A percentile compares a stretch with the other conserved stretches of the same genome.
Evolutionary conservation across 768 basidiomycete genomes (phyloP).

Genomic region (Austroboletus eburneus): DNA sequence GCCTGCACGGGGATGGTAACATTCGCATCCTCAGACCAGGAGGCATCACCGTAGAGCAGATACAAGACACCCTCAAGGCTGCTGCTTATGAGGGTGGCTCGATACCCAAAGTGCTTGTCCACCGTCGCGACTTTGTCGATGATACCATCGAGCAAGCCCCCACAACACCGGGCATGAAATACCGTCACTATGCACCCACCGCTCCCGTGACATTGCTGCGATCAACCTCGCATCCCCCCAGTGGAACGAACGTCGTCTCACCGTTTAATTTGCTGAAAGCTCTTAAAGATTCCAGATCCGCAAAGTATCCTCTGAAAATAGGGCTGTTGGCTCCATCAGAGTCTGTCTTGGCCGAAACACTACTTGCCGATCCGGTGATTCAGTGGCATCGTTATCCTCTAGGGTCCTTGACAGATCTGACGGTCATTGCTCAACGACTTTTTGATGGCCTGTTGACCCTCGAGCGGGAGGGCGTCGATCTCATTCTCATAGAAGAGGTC

Average conservation of each 20-base stretch:
- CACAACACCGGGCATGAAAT: constrained; percentile 99
- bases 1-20: constrained; percentile 66
- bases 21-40: constrained; percentile 87
- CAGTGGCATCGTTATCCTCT: constrained; percentile 56
- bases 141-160: constrained; percentile 70
- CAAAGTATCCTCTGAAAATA: constrained; percentile 36
- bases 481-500: constrained; percentile 84
- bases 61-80: constrained; percentile 55
- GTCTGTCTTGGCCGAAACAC: constrained; percentile 35
- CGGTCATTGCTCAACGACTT: constrained; percentile 70
- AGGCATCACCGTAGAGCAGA: constrained; percentile 86
- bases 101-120: constrained; percentile 67
- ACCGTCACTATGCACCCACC: constrained; percentile 91
- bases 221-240: constrained; percentile 43
- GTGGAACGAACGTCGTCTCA: constrained; percentile 27
- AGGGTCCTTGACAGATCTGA: constrained; percentile 51
- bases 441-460: constrained; percentile 85
- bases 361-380: constrained; percentile 34
- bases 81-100: constrained; percentile 33
- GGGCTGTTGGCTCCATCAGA: constrained; percentile 69
- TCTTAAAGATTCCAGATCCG: constrained; percentile 27
- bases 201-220: constrained; percentile 79
- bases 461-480: constrained; percentile 70
- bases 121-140: constrained; percentile 73
- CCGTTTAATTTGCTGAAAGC: constrained; percentile 40